These are phyloP conservation scores for Aspergillus arachidicola DNA, from an alignment of 2,329 filamentous ascomycete genomes.

Conservation along the genomic window DNA sequence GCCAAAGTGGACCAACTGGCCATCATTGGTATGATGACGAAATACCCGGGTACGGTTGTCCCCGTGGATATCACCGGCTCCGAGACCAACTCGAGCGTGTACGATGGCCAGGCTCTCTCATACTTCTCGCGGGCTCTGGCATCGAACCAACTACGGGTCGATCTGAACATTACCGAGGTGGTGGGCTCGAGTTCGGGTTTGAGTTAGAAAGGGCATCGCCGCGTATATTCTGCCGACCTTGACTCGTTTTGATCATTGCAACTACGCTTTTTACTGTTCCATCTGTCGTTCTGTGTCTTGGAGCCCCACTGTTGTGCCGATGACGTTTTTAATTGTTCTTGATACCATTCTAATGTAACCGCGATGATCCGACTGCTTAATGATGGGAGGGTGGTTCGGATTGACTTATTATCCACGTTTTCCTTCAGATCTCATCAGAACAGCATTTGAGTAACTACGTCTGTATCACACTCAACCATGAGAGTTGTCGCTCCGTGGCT, in stretches of 20 bases:
- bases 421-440: not conserved
- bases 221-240: not conserved
- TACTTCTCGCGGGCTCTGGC: conserved; percentile 58
- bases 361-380: not conserved
- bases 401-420: not conserved
- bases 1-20: conserved; percentile 50
- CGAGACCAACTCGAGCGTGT: conserved; percentile 45
- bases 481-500: not conserved
- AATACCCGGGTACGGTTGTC: conserved; percentile 52
- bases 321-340: not conserved
- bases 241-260: not conserved
- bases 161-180: conserved; percentile 42
- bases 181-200: not conserved
- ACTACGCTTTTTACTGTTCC: conserved; percentile 1
- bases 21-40: conserved; percentile 33
- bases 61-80: conserved; percentile 53
- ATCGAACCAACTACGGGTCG: conserved; percentile 48
- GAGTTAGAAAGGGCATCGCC: not conserved
- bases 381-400: not conserved
- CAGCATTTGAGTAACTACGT: not conserved
- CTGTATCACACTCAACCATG: not conserved
- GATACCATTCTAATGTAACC: conserved; percentile 2
- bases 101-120: conserved; percentile 52
- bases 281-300: not conserved
- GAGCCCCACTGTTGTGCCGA: not conserved